Base-by-base conservation (phyloP, 2,329 filamentous ascomycete genomes). In the Cytospora mali region DNA sequence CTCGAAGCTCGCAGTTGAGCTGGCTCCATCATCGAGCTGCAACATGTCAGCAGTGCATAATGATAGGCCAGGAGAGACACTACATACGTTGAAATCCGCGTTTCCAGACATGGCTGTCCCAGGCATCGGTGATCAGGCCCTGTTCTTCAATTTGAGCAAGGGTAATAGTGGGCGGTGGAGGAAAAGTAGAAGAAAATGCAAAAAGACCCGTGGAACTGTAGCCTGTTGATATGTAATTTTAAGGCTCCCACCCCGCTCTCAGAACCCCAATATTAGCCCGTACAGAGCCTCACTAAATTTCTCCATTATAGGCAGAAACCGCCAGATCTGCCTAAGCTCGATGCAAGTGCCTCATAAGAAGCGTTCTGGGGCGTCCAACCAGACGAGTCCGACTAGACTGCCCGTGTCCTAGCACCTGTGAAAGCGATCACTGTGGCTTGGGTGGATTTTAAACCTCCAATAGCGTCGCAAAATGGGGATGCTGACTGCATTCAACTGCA, bases 1-100 rank as follows among this genome's bases (percentile, higher is more conserved):
- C 64, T 75, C 73, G 61, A 73, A 76, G 68, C 72, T 74, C 23
- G 66, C 69, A n/a, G 62, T 69, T 6, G 74, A 75, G 58, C 62
- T 69, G 31, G 62, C 66, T 25, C 74, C 74, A 55, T 71, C 69
- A 18, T 66, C 64, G 50, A 65, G 48, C 64, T 62, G 33, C 5
- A 23, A 21, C 4, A 23, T 52, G 33, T 60, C 9, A 60, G 31
- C 21, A n/a, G 10, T 27, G 27, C 21, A 16, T 11, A 21, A 4
- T 11, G 2, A 25, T 13, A 16, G 25, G 25, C n/a, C 25, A 4
- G n/a, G n/a, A 18, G 21, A 13, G 25, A 6, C 2, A 9, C 21
- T 14, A 55, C 48, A 39, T 48, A 29, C 48, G 28, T 21, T 46
- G 16, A 28, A 5, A 14, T 57, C 25, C 28, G 27, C 21, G 35